These are phyloP conservation scores for Arachnomyces sp. DNA, from an alignment of 2,329 filamentous ascomycete genomes.

Conservation along the genomic window DNA sequence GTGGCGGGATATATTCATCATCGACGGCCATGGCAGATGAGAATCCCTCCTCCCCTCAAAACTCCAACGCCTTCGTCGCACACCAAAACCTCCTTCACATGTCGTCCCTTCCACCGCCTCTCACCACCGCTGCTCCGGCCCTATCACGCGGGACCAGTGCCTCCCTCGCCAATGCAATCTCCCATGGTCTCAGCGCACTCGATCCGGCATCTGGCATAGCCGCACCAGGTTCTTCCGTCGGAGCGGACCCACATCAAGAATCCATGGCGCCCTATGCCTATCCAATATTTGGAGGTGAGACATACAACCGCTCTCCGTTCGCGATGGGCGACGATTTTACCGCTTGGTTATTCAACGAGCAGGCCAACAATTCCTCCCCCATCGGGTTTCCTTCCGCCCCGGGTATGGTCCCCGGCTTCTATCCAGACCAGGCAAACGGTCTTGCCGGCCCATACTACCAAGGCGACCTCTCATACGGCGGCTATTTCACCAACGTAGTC, in stretches of 20 bases:
- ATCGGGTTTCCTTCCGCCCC: slow-evolving; percentile 39
- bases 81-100: slow-evolving; percentile 11
- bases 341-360: slow-evolving; percentile 72
- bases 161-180: slow-evolving; percentile 20
- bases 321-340: slow-evolving; percentile 83
- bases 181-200: slow-evolving; percentile 19
- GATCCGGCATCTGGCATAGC: slow-evolving; percentile 20
- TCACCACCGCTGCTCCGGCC: slow-evolving; percentile 13
- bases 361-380: slow-evolving; percentile 47
- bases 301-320: slow-evolving; percentile 78
- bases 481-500: slow-evolving; percentile 41
- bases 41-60: neutral
- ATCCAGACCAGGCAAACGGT: slow-evolving; percentile 35
- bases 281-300: slow-evolving; percentile 80
- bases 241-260: slow-evolving; percentile 25
- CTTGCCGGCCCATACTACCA: slow-evolving; percentile 45
- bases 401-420: slow-evolving; percentile 34
- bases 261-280: slow-evolving; percentile 47
- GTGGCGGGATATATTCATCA: slow-evolving; percentile 13
- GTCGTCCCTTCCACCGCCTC: slow-evolving; percentile 7
- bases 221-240: slow-evolving; percentile 16
- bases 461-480: slow-evolving; percentile 42
- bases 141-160: slow-evolving; percentile 19
- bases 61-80: slow-evolving; percentile 8
- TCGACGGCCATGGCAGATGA: slow-evolving; percentile 14